Base-by-base conservation (phyloP, 2,329 filamentous ascomycete species). In the Calonectria hongkongensis region DNA sequence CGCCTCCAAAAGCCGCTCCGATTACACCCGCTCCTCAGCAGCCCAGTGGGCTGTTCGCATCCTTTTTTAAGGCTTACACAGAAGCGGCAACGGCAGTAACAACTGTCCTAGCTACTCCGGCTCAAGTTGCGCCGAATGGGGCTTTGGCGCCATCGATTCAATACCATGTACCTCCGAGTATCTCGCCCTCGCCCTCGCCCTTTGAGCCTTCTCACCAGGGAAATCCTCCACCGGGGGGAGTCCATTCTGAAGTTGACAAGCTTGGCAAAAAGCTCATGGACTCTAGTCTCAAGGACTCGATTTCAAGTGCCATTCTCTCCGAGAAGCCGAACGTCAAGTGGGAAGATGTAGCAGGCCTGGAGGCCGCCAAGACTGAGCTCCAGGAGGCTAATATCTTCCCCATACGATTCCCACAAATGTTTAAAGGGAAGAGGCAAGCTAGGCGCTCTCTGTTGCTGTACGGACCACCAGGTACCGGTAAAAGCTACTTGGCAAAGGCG, bases 371-470 rank as follows among this genome's bases (percentile, higher is more conserved):
- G 30, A 63, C 62, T 4, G 70, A 67, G 33, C 72, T 74, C 12
- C 69, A 72, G 28, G 72, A 74, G 18, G 66, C 70, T 30, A 70
- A 72, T 33, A 70, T 72, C 9, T 67, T 74, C 30, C 72, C 72
- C 5, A 39, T 70, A 3, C 69, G 70, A 13, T 74, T 74, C 56
- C 69, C 72, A 12, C 72, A 74, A 10, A 67, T 74, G 66, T 72
- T 72, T 39, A 62, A 56, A 6, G 72, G 72, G 10, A 72, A 58
- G 54, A 66, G 72, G 2, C 65, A 60, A 21, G 60, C 66, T 6
- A 70, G 62, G 25, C 66, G 66, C 2, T 62, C 51, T 15, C 15
- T 74, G 10, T 36, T 74, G 5, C 4, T 74, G 3, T 72, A 72
- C 41, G 72, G 72, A 2, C 69, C 70, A 2, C 66, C 69, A 15